Evolutionary conservation across 2,329 filamentous ascomycete genomes (phyloP), one percentile per base, ranked within the genome.

Genomic region (Dactylellina leptospora): DNA sequence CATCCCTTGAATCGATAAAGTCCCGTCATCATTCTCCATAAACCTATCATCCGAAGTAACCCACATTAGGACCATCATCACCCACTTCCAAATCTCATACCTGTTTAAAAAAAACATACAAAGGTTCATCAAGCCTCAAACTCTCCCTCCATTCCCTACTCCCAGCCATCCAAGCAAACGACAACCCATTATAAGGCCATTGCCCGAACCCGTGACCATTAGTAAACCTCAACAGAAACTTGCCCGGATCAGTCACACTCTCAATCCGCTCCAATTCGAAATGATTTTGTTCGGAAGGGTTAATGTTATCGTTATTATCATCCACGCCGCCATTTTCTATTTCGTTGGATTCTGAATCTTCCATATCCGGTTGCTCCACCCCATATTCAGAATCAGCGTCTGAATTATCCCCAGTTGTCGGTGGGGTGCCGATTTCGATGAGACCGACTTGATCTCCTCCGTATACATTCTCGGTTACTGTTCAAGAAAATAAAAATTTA

Each of bases 91-190:
- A 11, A 45, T 22, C 27, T 8, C 10, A 11, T 20, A 13, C 4
- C 8, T 36, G 10, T 9, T 16, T n/a, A 44, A 36, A 16, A 38
- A 36, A 27, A 53, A 72, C 68, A 48, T 44, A 72, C 68, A 59
- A 6, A 5, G 58, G 33, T 27, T 62, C 56, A 1, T 20, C 10
- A 42, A 56, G 44, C 23, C 18, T 50, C 53, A 64, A 20, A 22
- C 20, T 9, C 38, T 30, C 8, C 36, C 10, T 42, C 36, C 51
- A 54, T 20, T 11, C 27, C 4, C 30, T 28, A 33, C 18, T 51
- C 38, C 68, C 68, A 13, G 59, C 59, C n/a, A 55, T 25, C 68
- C 59, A 72, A 22, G 33, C 3, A 18, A 6, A 48, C 27, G 51
- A 53, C n/a, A 72, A 10, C 11, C 59, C 68, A 20, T 40, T 53